Percentiles rank a stretch among this genome's conserved stretches.
Conservation (phyloP, 139 green algal genomes). For the Coelastrella sp. region DNA sequence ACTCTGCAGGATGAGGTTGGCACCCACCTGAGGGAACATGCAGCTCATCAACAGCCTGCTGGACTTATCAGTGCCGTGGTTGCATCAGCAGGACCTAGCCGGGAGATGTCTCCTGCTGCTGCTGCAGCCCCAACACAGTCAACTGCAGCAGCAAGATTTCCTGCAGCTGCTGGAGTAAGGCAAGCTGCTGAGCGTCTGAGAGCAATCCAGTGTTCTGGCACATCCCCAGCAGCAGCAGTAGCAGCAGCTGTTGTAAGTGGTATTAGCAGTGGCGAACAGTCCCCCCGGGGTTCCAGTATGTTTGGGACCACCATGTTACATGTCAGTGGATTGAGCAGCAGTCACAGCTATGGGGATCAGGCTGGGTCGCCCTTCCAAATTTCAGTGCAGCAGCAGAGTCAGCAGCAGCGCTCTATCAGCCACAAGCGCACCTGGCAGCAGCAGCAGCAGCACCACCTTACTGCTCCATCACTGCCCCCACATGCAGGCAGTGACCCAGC, state of each 20-base stretch:
- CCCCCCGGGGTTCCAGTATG: slow-evolving; percentile 8
- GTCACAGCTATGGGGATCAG: not conserved
- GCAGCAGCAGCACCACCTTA: slow-evolving; percentile 1
- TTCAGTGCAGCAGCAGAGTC: not conserved
- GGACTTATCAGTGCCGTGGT: not conserved
- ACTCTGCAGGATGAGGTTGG: not conserved
- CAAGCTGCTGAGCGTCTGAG: not conserved
- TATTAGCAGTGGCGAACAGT: not conserved
- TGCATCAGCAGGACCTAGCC: not conserved
- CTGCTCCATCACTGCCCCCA: not conserved
- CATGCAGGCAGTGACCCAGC: not conserved
- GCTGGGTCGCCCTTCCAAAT: not conserved
- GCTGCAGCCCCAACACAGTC: not conserved
- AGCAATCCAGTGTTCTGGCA: not conserved
- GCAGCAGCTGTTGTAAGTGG: not conserved
- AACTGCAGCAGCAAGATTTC: not conserved
- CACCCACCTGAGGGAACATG: not conserved
- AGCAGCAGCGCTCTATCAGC: slow-evolving; percentile 19
- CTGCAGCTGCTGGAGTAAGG: not conserved
- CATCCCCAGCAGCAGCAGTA: not conserved
- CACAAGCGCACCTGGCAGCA: slow-evolving; percentile 9
- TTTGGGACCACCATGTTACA: not conserved
- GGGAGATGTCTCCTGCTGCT: slow-evolving; percentile 9
- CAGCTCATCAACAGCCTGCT: not conserved
- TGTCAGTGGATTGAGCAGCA: slow-evolving; percentile 9